Evolutionary conservation across 805 yeast species (phyloP), one percentile per base, ranked within the genome.

Genomic region (Nadsonia fulvescens): DNA sequence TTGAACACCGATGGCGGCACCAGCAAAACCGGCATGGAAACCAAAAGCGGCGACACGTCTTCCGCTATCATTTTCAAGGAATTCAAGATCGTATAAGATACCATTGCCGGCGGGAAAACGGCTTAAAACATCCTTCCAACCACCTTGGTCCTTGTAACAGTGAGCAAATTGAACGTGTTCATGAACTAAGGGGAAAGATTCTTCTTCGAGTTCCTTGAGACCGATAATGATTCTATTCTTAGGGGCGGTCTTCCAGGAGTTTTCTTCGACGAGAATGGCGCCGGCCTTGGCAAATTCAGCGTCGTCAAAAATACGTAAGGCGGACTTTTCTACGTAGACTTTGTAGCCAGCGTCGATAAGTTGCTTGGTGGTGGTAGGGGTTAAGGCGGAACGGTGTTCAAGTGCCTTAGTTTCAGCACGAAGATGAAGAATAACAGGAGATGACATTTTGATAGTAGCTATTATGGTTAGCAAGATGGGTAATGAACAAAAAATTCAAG

Each of bases 1-100:
- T 50, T 68, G 68, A 27, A 86, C 61, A 43, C 98, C 98, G 30
- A 89, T 56, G 17, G 98, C 99, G 18, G 99, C 98, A 44, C 99
- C 99, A 5, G 96, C 98, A 50, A 89, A 89, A n/a, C 99, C 99
- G 23, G 99, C 98, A 51, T 86, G 86, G 61, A 68, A 89, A n/a
- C 99, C 99, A 49, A 89, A 89, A 6, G 98, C 98, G 23, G 99
- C 99, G 15, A 89, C 99, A 56, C 99, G 77, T 62, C 98, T 77
- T 18, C 96, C 96, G 45, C 68, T 71, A 41, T 76, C 94, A 49
- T 89, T 81, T 51, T 78, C 91, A 49, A 89, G 61, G 47, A 89
- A 89, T 57, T 89, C 99, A 38, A 89, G 61, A 50, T 89, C 99
- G 49, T 89, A 89, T 38, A 89, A 64, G 8, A 67, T 63, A 40